Evolutionary conservation across 225 moss, liverwort and hornwort genomes (phyloP).

Genomic region (Asterella californica): DNA sequence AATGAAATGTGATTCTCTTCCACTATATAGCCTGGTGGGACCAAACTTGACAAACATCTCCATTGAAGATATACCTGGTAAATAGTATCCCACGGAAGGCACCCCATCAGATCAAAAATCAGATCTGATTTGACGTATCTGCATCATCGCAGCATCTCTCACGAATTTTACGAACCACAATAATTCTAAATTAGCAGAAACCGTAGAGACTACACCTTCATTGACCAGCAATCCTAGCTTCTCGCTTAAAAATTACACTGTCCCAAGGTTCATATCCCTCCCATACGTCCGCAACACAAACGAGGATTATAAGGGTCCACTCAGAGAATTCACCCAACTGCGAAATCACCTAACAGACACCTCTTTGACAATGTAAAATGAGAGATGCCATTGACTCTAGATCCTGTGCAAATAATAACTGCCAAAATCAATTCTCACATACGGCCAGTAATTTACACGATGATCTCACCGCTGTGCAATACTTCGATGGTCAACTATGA

Average conservation of each 20-base stretch:
- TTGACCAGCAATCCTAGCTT: not conserved
- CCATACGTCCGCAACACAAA: not conserved
- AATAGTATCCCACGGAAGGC: slow-evolving; percentile 47
- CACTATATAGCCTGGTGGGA: not conserved
- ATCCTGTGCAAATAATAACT: not conserved
- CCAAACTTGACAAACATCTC: not conserved
- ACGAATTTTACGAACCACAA: not conserved
- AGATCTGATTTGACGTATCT: slow-evolving; percentile 44
- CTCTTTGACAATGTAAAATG: not conserved
- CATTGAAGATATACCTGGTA: slow-evolving; percentile 30
- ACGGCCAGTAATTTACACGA: not conserved
- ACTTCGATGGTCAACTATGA: slow-evolving; percentile 28
- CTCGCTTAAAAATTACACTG: not conserved
- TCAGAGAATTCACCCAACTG: not conserved
- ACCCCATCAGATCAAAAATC: slow-evolving; percentile 30
- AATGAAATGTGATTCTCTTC: too few relatives aligned
- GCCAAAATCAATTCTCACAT: not conserved
- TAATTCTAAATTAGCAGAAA: not conserved
- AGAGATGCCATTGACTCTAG: not conserved
- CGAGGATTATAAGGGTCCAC: not conserved
- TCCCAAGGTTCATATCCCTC: not conserved
- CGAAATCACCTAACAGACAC: not conserved
- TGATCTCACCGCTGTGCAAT: slow-evolving; percentile 34
- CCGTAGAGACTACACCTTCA: not conserved
- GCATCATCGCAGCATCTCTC: slow-evolving; percentile 11